These are phyloP conservation scores for Cupressus sempervirens DNA, from an alignment of 75 land plant genomes.

Conservation along the genomic window DNA sequence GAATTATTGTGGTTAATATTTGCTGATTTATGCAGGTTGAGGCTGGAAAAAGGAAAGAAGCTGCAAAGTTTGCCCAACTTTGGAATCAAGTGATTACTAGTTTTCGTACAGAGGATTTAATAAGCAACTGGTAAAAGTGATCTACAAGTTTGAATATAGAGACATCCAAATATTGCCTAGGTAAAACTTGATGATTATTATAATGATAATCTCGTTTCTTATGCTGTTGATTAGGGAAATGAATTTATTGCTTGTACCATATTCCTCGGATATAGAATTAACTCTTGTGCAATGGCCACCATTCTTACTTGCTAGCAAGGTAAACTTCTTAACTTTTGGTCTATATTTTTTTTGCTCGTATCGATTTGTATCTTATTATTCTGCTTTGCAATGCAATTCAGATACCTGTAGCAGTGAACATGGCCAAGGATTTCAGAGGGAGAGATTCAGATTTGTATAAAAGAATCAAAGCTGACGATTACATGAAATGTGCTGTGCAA, in stretches of 20 bases:
- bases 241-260: conserved; percentile 69
- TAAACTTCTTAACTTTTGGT: conserved; percentile 8
- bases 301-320: conserved; percentile 87
- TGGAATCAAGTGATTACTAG: conserved; percentile 87
- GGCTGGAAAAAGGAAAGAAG: conserved; percentile 22
- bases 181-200: neutral
- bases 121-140: conserved; percentile 60
- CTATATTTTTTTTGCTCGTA: neutral
- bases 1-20: conserved; percentile 17
- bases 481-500: conserved; percentile 69
- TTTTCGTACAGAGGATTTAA: conserved; percentile 80
- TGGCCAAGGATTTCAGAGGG: conserved; percentile 78
- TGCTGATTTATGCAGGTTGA: neutral
- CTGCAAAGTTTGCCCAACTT: conserved; percentile 63
- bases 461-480: conserved; percentile 66
- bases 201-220: neutral
- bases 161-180: neutral
- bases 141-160: neutral
- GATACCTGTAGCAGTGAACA: conserved; percentile 87
- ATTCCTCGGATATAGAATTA: conserved; percentile 28
- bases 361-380: neutral
- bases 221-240: conserved; percentile 47
- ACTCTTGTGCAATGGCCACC: conserved; percentile 63
- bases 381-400: conserved; percentile 11
- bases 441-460: conserved; percentile 52